phyloP scores from a whole-genome alignment of 2,329 filamentous ascomycete genomes.

The Aaosphaeria pasadenensis region DNA sequence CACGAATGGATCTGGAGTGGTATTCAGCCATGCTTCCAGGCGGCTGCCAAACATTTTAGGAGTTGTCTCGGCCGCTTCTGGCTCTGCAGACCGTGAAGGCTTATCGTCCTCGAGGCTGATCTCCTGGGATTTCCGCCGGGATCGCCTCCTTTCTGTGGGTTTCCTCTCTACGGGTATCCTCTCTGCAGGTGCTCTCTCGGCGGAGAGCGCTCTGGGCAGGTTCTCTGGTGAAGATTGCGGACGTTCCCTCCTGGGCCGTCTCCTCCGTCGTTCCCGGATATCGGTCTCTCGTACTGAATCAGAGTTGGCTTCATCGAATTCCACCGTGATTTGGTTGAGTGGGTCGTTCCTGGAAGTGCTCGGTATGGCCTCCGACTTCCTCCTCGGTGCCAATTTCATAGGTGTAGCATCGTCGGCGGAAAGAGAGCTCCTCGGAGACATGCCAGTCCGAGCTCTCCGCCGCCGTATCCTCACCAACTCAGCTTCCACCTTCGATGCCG shows the following conservation, averaged over 20 bases:
- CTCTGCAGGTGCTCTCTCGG: too few relatives aligned
- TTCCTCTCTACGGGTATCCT: constrained; percentile 11
- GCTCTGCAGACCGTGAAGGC: constrained; percentile 12
- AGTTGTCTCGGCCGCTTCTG: constrained; percentile 30
- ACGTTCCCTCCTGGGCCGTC: constrained; percentile 22
- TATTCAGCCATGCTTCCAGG: constrained; percentile 61
- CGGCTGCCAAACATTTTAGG: constrained; percentile 49
- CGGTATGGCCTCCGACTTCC: constrained; percentile 20
- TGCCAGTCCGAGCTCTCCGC: constrained; percentile 20
- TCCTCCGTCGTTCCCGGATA: constrained; percentile 24
- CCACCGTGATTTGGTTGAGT: constrained; percentile 22
- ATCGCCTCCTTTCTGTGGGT: constrained; percentile 14
- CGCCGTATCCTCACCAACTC: constrained; percentile 27
- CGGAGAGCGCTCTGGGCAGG: too few relatives aligned
- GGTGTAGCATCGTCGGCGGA: constrained; percentile 28
- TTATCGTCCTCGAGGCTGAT: constrained; percentile 12
- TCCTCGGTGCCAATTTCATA: constrained; percentile 12
- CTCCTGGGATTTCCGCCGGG: constrained; percentile 23
- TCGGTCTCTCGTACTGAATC: constrained; percentile 19
- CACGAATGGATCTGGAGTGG: constrained; percentile 55
- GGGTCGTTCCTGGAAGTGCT: constrained; percentile 15
- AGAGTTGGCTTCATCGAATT: constrained; percentile 21
- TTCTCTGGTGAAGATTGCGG: constrained; percentile 12
- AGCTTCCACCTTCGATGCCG: constrained; percentile 11
- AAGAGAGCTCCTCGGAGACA: constrained; percentile 29